Evolutionary conservation across 352 stramenopile species (phyloP), one percentile per base, ranked within the genome.

Genomic region (Phytophthora pistaciae): DNA sequence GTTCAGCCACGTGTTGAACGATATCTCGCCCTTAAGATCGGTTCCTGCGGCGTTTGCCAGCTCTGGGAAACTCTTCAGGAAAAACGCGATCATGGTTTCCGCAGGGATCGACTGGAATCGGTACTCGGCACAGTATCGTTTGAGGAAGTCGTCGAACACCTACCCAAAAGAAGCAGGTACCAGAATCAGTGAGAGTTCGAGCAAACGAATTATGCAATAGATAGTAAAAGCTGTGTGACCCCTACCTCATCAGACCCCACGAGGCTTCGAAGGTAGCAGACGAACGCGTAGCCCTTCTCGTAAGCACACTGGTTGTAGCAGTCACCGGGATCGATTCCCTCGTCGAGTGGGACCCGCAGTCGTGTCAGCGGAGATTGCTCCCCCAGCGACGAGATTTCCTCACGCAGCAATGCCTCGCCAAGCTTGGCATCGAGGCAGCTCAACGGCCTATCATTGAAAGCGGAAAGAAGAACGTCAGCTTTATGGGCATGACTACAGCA

Each of bases 221-320:
- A 49, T 18, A 13, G 10, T 7, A 49, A 10, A 49, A 3, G 25
- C 25, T 27, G 25, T 48, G 13, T 25, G 8, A 1, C 27, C 10
- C 57, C 10, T 77, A 90, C 85, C 74, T 78, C 57, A 75, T 94
- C 78, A 1, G 87, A 91, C 3, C 78, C 85, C 16, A 90, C 87
- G 1, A 94, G 74, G 50, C 70, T 84, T 48, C 85, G 82, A 25
- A 94, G 61, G 60, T 94, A 92, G 67, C 84, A 92, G 3, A 94
- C 85, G 40, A 94, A 94, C 3, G 75, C 85, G 54, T 91, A 94
- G 25, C 87, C 87, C 63, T 94, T 94, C 63, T 94, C 87, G 71
- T 94, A 94, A 8, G 87, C 87, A 66, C 85, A 93, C 40, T 90
- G 80, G 52, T 94, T 94, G 77, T 94, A 94, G 68, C 85, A 93